Evolutionary conservation across 495 filamentous ascomycete genomes (phyloP).

Genomic region (Staphylotrichum longicolle): DNA sequence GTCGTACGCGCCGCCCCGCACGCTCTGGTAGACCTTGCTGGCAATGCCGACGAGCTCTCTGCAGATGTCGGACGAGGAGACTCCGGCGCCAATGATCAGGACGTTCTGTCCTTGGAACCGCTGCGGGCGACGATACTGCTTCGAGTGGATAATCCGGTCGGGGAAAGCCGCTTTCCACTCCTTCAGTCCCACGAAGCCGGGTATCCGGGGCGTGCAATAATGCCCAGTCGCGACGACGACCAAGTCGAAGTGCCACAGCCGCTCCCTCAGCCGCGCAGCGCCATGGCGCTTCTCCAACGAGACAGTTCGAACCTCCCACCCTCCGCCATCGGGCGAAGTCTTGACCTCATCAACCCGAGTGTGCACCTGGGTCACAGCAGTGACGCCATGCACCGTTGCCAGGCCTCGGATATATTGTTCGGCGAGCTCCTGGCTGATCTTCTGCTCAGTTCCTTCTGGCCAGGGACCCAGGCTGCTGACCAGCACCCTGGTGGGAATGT

Average conservation of each 20-base stretch:
- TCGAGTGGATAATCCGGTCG: constrained; percentile 55
- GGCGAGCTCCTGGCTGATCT: constrained; percentile 54
- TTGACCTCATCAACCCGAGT: constrained; percentile 55
- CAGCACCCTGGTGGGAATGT: constrained; percentile 62
- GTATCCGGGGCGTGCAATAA: constrained; percentile 56
- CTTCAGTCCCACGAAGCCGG: constrained; percentile 52
- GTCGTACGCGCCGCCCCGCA: constrained; percentile 58
- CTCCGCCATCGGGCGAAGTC: constrained; percentile 35
- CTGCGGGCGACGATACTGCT: constrained; percentile 55
- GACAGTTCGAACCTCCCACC: constrained; percentile 51
- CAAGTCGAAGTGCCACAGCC: constrained; percentile 50
- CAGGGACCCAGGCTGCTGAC: constrained; percentile 57
- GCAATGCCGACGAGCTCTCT: constrained; percentile 53
- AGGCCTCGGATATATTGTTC: constrained; percentile 60
- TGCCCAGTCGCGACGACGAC: constrained; percentile 60
- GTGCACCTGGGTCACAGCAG: constrained; percentile 51
- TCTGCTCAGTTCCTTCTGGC: constrained; percentile 56
- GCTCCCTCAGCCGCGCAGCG: constrained; percentile 23
- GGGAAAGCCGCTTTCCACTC: constrained; percentile 55
- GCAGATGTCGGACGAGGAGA: constrained; percentile 60
- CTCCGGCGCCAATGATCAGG: constrained; percentile 58
- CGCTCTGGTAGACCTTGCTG: constrained; percentile 54
- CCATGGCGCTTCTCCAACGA: constrained; percentile 30
- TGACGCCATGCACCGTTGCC: constrained; percentile 48
- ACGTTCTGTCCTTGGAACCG: constrained; percentile 50